phyloP scores from a whole-genome alignment of 768 basidiomycete genomes.

The Rhizopogon vinicolor region DNA sequence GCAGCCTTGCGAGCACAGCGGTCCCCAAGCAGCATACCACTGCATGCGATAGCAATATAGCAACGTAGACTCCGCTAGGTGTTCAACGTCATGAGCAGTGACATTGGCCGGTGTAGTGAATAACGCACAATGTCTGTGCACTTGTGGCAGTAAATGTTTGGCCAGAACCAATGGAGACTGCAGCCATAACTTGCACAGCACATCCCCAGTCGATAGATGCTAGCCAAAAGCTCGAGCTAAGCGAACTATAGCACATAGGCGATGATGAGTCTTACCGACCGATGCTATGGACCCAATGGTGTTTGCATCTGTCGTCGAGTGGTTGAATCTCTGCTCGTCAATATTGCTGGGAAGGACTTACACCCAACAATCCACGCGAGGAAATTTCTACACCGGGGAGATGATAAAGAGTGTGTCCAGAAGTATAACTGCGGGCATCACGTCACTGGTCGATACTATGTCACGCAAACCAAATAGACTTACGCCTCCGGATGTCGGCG shows the following conservation, averaged over 20 bases:
- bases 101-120: conserved; percentile 4
- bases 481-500: conserved; percentile 37
- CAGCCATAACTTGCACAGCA: conserved; percentile 62
- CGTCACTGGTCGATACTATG: not conserved
- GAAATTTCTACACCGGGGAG: conserved; percentile 51
- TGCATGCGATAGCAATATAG: conserved; percentile 56
- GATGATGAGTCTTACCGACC: conserved; percentile 20
- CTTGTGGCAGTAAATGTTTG: conserved; percentile 33
- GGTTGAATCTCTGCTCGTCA: no score
- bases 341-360: conserved; percentile 23
- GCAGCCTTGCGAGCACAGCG: conserved; percentile 59
- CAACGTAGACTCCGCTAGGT: conserved; percentile 58
- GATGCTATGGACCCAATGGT: conserved; percentile 47
- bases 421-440: conserved; percentile 47
- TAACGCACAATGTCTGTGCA: conserved; percentile 35
- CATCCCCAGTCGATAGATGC: conserved; percentile 66
- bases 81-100: not conserved
- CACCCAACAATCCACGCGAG: conserved; percentile 69
- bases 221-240: conserved; percentile 20
- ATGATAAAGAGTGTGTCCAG: conserved; percentile 59
- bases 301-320: conserved; percentile 36
- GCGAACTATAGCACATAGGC: not conserved
- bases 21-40: conserved; percentile 67
- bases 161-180: conserved; percentile 48
- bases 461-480: conserved; percentile 4